Evolutionary conservation across 106 monocot genomes (phyloP).

Genomic region (Dioscorea dumetorum): DNA sequence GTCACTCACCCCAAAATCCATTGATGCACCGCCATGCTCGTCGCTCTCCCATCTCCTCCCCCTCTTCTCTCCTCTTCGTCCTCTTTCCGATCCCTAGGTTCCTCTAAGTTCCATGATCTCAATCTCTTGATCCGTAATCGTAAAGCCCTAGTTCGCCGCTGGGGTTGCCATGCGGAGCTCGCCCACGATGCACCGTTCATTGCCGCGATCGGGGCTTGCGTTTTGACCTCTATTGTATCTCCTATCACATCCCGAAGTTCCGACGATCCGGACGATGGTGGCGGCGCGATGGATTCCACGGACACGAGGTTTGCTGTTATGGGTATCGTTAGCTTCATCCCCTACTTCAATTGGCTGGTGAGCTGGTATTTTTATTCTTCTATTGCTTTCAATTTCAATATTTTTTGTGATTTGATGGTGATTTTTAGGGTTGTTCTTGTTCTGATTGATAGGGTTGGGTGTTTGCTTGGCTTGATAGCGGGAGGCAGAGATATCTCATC

Average conservation of each 20-base stretch:
- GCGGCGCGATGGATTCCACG: slow-evolving; percentile 52
- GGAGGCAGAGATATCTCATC: slow-evolving; percentile 65
- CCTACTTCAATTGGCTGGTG: slow-evolving; percentile 99
- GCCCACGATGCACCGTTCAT: slow-evolving; percentile 77
- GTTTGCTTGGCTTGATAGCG: slow-evolving; percentile 96
- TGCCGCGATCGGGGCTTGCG: slow-evolving; percentile 74
- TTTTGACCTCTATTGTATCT: slow-evolving; percentile 64
- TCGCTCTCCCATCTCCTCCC: neutral
- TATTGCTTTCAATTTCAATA: neutral
- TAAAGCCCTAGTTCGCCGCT: neutral
- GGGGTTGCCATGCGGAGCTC: slow-evolving; percentile 45
- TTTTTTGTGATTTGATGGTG: neutral
- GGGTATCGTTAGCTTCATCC: slow-evolving; percentile 84
- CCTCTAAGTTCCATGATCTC: neutral
- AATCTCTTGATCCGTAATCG: neutral
- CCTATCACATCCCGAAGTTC: slow-evolving; percentile 16
- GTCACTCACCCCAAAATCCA: too few species aligned
- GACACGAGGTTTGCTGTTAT: slow-evolving; percentile 84
- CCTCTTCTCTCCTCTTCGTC: neutral
- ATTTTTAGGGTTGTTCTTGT: neutral
- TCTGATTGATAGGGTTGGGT: slow-evolving; percentile 63
- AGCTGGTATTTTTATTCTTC: neutral
- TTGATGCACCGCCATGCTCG: neutral
- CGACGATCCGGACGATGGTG: slow-evolving; percentile 26
- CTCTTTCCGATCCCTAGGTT: neutral